A percentile compares a stretch with the other conserved stretches of the same genome.
Conservation (phyloP, 179 eudicot species). For the Silene coronaria region DNA sequence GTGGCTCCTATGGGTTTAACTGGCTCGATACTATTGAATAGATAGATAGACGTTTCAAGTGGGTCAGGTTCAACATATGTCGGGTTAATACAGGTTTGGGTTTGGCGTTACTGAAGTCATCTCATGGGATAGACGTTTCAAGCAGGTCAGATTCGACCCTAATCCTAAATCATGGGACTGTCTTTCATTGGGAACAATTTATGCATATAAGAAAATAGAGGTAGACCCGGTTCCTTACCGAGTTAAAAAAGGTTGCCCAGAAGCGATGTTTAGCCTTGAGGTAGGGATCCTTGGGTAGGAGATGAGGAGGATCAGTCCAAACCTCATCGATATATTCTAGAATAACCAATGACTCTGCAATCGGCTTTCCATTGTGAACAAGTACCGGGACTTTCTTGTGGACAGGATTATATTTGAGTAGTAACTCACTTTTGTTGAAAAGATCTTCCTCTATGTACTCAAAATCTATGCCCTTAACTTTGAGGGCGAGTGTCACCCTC, state of each 20-base stretch:
- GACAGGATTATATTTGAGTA: conserved; percentile 29
- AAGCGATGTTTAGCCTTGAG: conserved; percentile 25
- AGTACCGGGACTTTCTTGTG: conserved; percentile 36
- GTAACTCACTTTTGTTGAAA: conserved; percentile 18
- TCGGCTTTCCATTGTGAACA: conserved; percentile 24
- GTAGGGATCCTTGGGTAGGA: conserved; percentile 32
- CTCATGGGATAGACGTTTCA: too few relatives aligned
- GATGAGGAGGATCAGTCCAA: conserved; percentile 26
- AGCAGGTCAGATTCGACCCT: too few relatives aligned
- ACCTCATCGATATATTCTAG: conserved; percentile 28
- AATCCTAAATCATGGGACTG: too few relatives aligned
- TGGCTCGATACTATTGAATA: too few relatives aligned
- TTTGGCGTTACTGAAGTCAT: too few relatives aligned
- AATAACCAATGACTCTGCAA: conserved; percentile 25
- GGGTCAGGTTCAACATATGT: too few relatives aligned
- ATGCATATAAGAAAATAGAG: too few relatives aligned
- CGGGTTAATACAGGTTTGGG: too few relatives aligned
- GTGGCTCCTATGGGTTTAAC: too few relatives aligned
- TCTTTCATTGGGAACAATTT: too few relatives aligned
- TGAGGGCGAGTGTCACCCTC: conserved; percentile 19
- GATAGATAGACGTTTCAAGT: too few relatives aligned
- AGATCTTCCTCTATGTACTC: conserved; percentile 33
- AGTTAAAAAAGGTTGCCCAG: conserved; percentile 23
- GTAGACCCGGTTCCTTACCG: conserved; percentile 7
- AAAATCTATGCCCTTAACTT: conserved; percentile 25